These are phyloP conservation scores for Myxozyma sirexii DNA, from an alignment of 805 yeast species.

Conservation along the genomic window DNA sequence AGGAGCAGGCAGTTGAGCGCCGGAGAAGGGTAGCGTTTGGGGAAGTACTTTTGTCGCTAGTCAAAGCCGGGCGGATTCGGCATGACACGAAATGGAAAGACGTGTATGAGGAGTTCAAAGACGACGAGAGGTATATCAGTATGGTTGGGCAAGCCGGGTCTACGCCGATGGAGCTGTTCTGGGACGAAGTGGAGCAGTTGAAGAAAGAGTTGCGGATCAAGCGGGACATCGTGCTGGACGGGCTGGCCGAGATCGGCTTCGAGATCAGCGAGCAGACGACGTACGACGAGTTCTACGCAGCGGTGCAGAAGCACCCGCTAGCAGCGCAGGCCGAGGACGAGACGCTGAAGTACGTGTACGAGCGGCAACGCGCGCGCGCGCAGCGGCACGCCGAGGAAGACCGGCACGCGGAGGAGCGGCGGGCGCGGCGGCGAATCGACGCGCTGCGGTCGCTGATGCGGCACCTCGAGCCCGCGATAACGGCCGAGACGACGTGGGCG, in stretches of 20 bases:
- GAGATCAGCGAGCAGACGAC: constrained; percentile 36
- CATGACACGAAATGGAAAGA: constrained; percentile 65
- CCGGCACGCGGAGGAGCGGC: constrained; percentile 38
- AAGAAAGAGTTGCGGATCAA: constrained; percentile 58
- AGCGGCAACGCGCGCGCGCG: constrained; percentile 26
- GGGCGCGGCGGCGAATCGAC: constrained; percentile 40
- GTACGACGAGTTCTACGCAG: constrained; percentile 34
- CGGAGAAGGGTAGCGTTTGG: constrained; percentile 66
- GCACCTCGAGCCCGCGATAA: constrained; percentile 41
- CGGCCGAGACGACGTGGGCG: constrained; percentile 46
- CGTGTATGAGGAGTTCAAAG: constrained; percentile 53
- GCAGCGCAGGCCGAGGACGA: constrained; percentile 30
- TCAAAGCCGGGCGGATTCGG: constrained; percentile 43
- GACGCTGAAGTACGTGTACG: constrained; percentile 17
- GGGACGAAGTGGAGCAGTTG: constrained; percentile 71
- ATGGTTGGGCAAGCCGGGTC: constrained; percentile 80
- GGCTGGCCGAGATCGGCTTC: constrained; percentile 47
- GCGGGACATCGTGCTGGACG: constrained; percentile 60
- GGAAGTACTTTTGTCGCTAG: constrained; percentile 48
- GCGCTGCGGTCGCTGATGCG: constrained; percentile 39
- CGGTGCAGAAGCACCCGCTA: constrained; percentile 34
- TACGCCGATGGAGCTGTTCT: constrained; percentile 70
- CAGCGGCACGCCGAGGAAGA: constrained; percentile 37
- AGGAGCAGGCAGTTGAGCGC: constrained; percentile 61
- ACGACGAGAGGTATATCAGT: constrained; percentile 59